Percentiles rank a stretch among this genome's conserved stretches.
phyloP scores from a whole-genome alignment of 352 stramenopile genomes.

The Pythium dissotocum region DNA sequence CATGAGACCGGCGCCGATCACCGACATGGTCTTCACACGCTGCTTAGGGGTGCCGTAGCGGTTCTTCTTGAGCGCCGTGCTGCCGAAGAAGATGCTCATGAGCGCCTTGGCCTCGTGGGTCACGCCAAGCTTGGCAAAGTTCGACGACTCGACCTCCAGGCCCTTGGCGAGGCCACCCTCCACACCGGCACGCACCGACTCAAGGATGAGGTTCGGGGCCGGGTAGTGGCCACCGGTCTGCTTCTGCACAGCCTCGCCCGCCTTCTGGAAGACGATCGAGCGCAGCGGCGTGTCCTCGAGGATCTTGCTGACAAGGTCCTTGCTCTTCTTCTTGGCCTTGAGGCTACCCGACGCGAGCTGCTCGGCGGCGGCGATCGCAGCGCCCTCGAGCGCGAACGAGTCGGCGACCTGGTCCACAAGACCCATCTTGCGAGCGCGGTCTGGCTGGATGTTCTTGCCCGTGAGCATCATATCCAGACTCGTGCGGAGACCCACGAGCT shows the following conservation, averaged over 20 bases:
- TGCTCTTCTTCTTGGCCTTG: slow-evolving; percentile 91
- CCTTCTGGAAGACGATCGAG: slow-evolving; percentile 94
- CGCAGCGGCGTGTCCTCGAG: slow-evolving; percentile 95
- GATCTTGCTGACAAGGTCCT: slow-evolving; percentile 85
- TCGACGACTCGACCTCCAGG: slow-evolving; percentile 92
- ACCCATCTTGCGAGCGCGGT: slow-evolving; percentile 97
- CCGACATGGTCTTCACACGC: slow-evolving; percentile 91
- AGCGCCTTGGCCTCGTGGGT: slow-evolving; percentile 94
- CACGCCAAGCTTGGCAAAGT: slow-evolving; percentile 96
- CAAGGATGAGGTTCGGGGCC: slow-evolving; percentile 94
- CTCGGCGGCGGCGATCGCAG: slow-evolving; percentile 89
- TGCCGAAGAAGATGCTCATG: slow-evolving; percentile 98
- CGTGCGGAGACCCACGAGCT: slow-evolving; percentile 91
- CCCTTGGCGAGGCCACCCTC: slow-evolving; percentile 77
- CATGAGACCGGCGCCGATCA: slow-evolving; percentile 98
- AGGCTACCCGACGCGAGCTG: slow-evolving; percentile 90
- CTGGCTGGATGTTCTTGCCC: slow-evolving; percentile 94
- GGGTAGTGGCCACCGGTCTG: slow-evolving; percentile 97
- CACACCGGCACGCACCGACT: slow-evolving; percentile 84
- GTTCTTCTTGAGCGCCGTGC: slow-evolving; percentile 98
- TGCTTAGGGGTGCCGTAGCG: slow-evolving; percentile 88
- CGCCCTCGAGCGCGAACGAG: slow-evolving; percentile 86
- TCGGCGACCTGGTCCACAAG: slow-evolving; percentile 96
- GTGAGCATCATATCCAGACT: slow-evolving; percentile 98
- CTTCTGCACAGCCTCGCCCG: slow-evolving; percentile 96